A percentile compares a stretch with the other conserved stretches of the same genome.
Evolutionary conservation across 768 basidiomycete species (phyloP).

Genomic region (Boletus subcaerulescens): DNA sequence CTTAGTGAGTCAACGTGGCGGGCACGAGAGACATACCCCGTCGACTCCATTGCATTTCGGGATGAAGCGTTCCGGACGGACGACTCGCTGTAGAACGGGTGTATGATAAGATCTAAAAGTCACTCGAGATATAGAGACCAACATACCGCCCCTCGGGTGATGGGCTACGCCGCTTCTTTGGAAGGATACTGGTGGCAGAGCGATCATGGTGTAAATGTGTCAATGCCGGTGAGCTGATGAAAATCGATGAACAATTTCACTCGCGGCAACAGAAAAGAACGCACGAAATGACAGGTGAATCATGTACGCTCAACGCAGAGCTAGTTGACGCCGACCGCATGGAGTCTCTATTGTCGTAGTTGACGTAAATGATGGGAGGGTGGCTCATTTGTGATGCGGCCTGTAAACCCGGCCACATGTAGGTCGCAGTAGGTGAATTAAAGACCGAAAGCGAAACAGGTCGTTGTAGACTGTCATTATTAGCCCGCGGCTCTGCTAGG

Average conservation of each 20-base stretch:
- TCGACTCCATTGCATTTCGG: conserved; percentile 22
- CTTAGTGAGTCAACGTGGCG: conserved; percentile 6
- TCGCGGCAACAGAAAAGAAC: conserved; percentile 19
- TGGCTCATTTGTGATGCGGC: conserved; percentile 42
- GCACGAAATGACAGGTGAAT: conserved; percentile 31
- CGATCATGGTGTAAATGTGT: conserved; percentile 25
- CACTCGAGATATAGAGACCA: background rate
- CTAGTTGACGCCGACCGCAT: conserved; percentile 32
- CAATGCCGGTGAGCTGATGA: conserved; percentile 28
- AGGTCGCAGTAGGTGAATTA: conserved; percentile 44
- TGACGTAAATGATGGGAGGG: conserved; percentile 40
- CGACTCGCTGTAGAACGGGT: conserved; percentile 8
- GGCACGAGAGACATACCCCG: conserved; percentile 21
- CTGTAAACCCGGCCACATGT: conserved; percentile 46
- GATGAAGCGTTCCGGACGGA: conserved; percentile 15
- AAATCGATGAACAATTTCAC: conserved; percentile 15
- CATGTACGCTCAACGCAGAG: conserved; percentile 27
- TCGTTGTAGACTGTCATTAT: conserved; percentile 28
- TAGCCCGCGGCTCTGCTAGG: conserved; percentile 17
- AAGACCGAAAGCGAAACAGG: conserved; percentile 40
- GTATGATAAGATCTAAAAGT: conserved; percentile 11
- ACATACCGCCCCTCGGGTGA: conserved; percentile 31
- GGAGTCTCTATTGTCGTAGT: conserved; percentile 31
- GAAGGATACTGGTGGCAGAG: conserved; percentile 29
- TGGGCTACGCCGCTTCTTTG: conserved; percentile 33